phyloP scores from a whole-genome alignment of 2,329 filamentous ascomycete species.

The Metarhizium brunneum region DNA sequence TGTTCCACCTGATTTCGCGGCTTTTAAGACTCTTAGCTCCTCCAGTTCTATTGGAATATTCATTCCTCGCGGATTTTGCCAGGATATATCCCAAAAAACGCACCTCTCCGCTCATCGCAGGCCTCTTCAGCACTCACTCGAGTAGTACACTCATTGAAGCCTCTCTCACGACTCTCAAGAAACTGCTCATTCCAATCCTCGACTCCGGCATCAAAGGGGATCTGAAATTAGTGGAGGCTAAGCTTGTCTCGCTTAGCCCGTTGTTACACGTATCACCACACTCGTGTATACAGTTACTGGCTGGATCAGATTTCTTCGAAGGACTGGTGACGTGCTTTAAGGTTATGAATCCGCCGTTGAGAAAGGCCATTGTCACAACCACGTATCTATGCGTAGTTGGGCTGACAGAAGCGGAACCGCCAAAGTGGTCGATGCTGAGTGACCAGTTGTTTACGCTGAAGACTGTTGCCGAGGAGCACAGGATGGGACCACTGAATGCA shows the following conservation, averaged over 20 bases:
- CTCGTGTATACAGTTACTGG: conserved; percentile 56
- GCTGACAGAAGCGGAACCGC: conserved; percentile 54
- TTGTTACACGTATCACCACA: conserved; percentile 53
- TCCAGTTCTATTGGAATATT: conserved; percentile 50
- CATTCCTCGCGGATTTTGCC: conserved; percentile 59
- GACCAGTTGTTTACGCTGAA: conserved; percentile 82
- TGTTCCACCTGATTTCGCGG: conserved; percentile 55
- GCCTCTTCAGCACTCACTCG: conserved; percentile 43
- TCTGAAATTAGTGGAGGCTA: conserved; percentile 42
- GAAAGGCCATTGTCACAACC: conserved; percentile 61
- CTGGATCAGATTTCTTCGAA: conserved; percentile 82
- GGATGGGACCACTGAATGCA: conserved; percentile 41
- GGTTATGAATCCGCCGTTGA: conserved; percentile 52
- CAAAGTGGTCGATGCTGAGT: conserved; percentile 65
- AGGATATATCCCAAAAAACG: conserved; percentile 57
- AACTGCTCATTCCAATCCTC: conserved; percentile 49
- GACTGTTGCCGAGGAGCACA: conserved; percentile 56
- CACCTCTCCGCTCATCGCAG: conserved; percentile 38
- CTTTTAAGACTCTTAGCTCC: conserved; percentile 36
- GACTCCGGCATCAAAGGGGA: conserved; percentile 51
- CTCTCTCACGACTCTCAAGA: conserved; percentile 51
- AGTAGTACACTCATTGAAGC: conserved; percentile 33
- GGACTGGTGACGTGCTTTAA: conserved; percentile 58
- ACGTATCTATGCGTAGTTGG: conserved; percentile 67
- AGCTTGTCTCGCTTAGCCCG: conserved; percentile 50